phyloP scores from a whole-genome alignment of 257 asterid genomes.

The Lycium barbarum region DNA sequence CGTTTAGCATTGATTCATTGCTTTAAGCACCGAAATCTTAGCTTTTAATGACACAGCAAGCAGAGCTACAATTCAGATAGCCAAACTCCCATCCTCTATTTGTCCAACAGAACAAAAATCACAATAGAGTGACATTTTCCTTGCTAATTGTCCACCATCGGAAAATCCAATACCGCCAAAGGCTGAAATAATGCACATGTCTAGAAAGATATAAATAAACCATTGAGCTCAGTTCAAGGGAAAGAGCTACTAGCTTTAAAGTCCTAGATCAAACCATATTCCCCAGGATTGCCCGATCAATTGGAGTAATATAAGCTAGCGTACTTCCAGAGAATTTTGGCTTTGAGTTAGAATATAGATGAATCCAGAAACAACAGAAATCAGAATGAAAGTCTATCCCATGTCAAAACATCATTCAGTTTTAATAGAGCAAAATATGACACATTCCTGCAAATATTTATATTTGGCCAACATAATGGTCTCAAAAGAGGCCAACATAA shows the following conservation, averaged over 20 bases:
- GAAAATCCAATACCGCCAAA: no score
- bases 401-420: neutral
- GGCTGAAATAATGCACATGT: neutral
- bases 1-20: neutral
- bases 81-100: neutral
- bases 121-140: neutral
- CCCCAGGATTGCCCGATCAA: no score
- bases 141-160: no score
- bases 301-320: neutral
- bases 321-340: neutral
- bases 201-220: neutral
- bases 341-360: neutral
- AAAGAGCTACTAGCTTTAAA: neutral
- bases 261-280: no score
- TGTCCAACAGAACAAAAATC: neutral
- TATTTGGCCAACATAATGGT: no score
- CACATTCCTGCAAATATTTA: neutral
- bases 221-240: neutral
- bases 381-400: neutral
- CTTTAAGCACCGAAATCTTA: neutral
- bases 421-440: neutral
- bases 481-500: no score
- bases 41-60: neutral
- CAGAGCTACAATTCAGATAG: neutral
- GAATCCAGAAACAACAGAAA: neutral